Conservation (phyloP, 805 yeast genomes). For the Cyberlindnera misumaiensis region DNA sequence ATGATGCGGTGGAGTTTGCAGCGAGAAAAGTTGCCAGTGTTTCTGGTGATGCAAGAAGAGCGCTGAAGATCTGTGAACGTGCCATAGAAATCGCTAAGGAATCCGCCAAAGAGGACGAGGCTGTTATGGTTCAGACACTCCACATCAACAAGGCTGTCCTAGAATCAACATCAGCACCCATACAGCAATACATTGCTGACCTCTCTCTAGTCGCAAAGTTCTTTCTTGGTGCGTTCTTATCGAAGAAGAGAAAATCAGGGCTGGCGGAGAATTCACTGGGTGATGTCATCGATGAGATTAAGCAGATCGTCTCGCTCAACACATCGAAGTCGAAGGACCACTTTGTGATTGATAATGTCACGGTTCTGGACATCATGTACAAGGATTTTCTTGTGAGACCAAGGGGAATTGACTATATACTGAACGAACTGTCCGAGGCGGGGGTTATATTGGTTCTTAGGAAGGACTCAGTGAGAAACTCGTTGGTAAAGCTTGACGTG, state of each 20-base stretch:
- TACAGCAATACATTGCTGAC: conserved; percentile 47
- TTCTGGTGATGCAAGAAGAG: conserved; percentile 95
- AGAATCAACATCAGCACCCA: conserved; percentile 73
- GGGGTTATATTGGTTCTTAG: conserved; percentile 67
- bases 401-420: conserved; percentile 49
- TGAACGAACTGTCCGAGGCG: conserved; percentile 68
- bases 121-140: conserved; percentile 50
- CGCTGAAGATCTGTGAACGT: conserved; percentile 77
- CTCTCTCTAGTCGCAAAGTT: conserved; percentile 68
- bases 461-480: conserved; percentile 58
- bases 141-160: conserved; percentile 76
- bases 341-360: conserved; percentile 25
- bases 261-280: conserved; percentile 66
- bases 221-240: conserved; percentile 59
- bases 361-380: conserved; percentile 28
- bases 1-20: conserved; percentile 85
- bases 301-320: conserved; percentile 41
- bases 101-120: conserved; percentile 20
- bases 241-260: conserved; percentile 61
- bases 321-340: conserved; percentile 21
- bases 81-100: conserved; percentile 74
- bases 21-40: conserved; percentile 93
- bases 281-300: conserved; percentile 73
- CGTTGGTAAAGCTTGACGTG: conserved; percentile 56
- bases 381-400: conserved; percentile 40